Conservation (phyloP, 306 rosid genomes). For the Pterocarpus santalinus region DNA sequence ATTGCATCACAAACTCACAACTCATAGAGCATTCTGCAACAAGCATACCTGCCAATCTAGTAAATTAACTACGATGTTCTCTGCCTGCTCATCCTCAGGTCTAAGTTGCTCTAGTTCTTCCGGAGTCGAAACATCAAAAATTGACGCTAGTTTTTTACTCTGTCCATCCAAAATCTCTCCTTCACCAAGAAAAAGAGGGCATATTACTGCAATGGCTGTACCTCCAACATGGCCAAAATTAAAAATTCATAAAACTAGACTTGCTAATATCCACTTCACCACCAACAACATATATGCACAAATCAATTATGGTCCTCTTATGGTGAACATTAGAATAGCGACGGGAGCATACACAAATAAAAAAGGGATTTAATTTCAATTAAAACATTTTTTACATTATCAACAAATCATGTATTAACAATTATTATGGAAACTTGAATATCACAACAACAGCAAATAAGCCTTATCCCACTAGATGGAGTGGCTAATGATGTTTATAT, state of each 20-base stretch:
- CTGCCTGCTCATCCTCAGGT: slow-evolving; percentile 59
- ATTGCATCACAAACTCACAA: background rate
- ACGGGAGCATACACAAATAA: background rate
- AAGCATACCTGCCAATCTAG: slow-evolving; percentile 92
- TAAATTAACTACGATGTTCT: slow-evolving; percentile 76
- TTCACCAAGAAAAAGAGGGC: slow-evolving; percentile 71
- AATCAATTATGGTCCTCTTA: slow-evolving; percentile 20
- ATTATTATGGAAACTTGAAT: background rate
- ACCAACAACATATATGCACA: slow-evolving; percentile 7
- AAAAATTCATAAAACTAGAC: slow-evolving; percentile 33
- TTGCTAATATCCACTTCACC: slow-evolving; percentile 15
- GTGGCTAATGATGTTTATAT: too few relatives aligned
- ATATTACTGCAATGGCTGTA: slow-evolving; percentile 73
- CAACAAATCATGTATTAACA: background rate
- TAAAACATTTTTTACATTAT: background rate
- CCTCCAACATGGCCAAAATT: slow-evolving; percentile 46
- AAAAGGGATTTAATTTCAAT: background rate
- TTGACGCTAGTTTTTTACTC: slow-evolving; percentile 65
- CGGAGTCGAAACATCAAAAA: slow-evolving; percentile 68
- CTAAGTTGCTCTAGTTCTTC: slow-evolving; percentile 70
- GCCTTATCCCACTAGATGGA: background rate
- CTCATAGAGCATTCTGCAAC: slow-evolving; percentile 24
- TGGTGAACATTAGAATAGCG: slow-evolving; percentile 2
- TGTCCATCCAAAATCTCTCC: slow-evolving; percentile 69
- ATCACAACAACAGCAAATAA: background rate